Conservation (phyloP, 768 basidiomycete species). For the Boletus fagicola region DNA sequence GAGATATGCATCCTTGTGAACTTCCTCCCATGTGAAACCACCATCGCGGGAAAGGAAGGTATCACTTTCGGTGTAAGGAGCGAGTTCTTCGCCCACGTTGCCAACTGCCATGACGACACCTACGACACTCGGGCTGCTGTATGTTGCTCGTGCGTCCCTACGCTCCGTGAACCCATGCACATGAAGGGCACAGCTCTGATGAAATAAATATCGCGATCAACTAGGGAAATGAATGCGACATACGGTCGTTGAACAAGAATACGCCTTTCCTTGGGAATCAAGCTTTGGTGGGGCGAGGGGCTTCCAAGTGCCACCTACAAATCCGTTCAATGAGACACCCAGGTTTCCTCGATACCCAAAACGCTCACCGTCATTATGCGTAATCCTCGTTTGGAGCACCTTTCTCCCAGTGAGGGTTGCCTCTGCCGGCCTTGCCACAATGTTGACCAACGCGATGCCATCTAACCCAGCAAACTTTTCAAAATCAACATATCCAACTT, state of each 20-base stretch:
- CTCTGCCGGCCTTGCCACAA: constrained; percentile 79
- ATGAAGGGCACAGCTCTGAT: constrained; percentile 80
- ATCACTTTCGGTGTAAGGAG: constrained; percentile 81
- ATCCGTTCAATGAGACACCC: background rate
- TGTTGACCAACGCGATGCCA: constrained; percentile 91
- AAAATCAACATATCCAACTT: constrained; percentile 88
- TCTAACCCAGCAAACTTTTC: constrained; percentile 97
- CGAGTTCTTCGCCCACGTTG: constrained; percentile 85
- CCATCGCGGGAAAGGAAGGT: constrained; percentile 96
- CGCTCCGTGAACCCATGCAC: constrained; percentile 97
- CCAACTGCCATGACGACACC: constrained; percentile 96
- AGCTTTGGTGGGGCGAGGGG: constrained; percentile 65
- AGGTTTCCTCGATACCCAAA: background rate
- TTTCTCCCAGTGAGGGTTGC: constrained; percentile 72
- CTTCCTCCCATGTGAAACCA: constrained; percentile 97
- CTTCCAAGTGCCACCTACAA: constrained; percentile 82
- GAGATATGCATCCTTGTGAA: constrained; percentile 95
- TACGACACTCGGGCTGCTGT: constrained; percentile 87
- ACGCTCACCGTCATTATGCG: constrained; percentile 88
- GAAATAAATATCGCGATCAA: constrained; percentile 1
- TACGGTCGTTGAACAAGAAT: constrained; percentile 71
- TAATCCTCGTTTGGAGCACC: constrained; percentile 80
- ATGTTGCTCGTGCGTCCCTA: constrained; percentile 85
- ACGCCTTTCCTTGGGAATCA: constrained; percentile 75
- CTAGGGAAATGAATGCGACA: constrained; percentile 7